Conservation (phyloP, 306 rosid genomes). For the Elaeagnus macrophylla region DNA sequence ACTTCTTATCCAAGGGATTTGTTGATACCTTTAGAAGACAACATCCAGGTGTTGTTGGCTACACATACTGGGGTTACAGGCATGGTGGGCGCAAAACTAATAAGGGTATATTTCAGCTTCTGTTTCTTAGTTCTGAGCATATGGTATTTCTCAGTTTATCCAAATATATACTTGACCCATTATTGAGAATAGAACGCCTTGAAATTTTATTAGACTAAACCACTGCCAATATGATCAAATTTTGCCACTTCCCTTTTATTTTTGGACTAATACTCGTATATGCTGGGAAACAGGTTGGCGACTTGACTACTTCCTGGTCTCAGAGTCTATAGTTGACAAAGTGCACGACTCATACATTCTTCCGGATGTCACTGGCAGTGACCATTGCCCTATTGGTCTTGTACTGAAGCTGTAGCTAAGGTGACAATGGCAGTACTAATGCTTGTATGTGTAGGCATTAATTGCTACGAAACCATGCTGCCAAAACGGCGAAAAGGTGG, state of each 20-base stretch:
- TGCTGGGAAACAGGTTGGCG: conserved; percentile 75
- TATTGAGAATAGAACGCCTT: too few relatives aligned
- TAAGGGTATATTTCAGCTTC: conserved; percentile 39
- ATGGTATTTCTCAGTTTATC: too few relatives aligned
- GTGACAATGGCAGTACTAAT: conserved; percentile 2
- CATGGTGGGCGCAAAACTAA: conserved; percentile 76
- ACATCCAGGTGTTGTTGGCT: conserved; percentile 82
- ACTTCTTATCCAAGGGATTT: conserved; percentile 70
- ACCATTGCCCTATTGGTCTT: conserved; percentile 90
- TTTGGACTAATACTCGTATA: neutral
- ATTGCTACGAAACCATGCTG: too few relatives aligned
- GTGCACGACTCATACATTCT: conserved; percentile 84
- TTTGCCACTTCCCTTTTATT: conserved; percentile 8
- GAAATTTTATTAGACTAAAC: too few relatives aligned
- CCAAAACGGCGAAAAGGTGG: too few relatives aligned
- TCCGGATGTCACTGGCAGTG: conserved; percentile 77
- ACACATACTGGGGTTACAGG: conserved; percentile 92
- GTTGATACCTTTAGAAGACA: conserved; percentile 84
- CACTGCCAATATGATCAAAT: too few relatives aligned
- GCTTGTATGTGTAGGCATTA: too few relatives aligned
- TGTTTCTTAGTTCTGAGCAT: neutral
- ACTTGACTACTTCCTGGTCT: conserved; percentile 87
- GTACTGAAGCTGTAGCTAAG: conserved; percentile 38
- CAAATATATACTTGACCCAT: too few relatives aligned
- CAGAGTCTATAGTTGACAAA: conserved; percentile 65